Evolutionary conservation across 768 basidiomycete species (phyloP).

Genomic region (Pleurotus giganteus): DNA sequence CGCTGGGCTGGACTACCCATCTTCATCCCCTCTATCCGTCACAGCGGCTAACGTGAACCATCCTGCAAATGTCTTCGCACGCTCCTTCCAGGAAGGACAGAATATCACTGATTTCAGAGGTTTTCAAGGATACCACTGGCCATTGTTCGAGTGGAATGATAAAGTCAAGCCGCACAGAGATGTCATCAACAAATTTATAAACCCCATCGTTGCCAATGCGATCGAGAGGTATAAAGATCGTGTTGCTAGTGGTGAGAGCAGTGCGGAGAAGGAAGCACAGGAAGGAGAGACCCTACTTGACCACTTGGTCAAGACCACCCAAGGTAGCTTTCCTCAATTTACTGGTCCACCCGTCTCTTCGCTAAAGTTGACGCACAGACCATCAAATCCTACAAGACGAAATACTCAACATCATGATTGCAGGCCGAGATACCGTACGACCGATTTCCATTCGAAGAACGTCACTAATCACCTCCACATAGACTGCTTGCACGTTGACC

Average conservation of each 20-base stretch:
- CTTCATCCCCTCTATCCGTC: constrained; percentile 16
- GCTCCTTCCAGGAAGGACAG: constrained; percentile 39
- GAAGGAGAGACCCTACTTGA: constrained; percentile 40
- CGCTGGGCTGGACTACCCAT: constrained; percentile 35
- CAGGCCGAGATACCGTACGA: constrained; percentile 54
- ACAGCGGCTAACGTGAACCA: constrained; percentile 22
- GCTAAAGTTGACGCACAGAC: constrained; percentile 23
- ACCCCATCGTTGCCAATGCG: constrained; percentile 44
- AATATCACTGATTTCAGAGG: constrained; percentile 25
- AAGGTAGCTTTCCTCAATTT: constrained; percentile 27
- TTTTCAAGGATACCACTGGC: constrained; percentile 42
- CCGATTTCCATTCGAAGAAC: neutral
- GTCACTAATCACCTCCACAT: neutral
- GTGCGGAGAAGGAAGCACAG: constrained; percentile 17
- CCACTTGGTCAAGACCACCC: constrained; percentile 41
- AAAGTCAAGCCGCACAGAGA: constrained; percentile 33
- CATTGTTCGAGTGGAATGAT: constrained; percentile 42
- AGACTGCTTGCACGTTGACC: constrained; percentile 41
- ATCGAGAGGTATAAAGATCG: constrained; percentile 35
- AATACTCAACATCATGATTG: constrained; percentile 51
- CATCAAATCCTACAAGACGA: constrained; percentile 42
- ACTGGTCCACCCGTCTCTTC: neutral
- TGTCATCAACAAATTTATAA: constrained; percentile 43
- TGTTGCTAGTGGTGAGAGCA: constrained; percentile 9
- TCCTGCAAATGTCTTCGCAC: constrained; percentile 33